Evolutionary conservation across 495 filamentous ascomycete species (phyloP).

Genomic region (Neurospora sp.): DNA sequence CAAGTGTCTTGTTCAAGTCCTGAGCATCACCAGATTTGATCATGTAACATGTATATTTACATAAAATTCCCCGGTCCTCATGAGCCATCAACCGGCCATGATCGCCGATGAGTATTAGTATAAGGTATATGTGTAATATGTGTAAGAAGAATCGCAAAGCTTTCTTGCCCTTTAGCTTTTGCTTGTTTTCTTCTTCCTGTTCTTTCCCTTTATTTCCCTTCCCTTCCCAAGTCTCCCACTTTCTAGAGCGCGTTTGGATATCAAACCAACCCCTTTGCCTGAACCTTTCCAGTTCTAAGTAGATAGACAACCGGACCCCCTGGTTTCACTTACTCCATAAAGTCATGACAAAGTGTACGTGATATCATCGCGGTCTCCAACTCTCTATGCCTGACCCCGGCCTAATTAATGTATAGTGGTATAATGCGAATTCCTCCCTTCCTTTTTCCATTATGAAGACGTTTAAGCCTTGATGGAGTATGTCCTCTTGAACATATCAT

Average conservation of each 20-base stretch:
- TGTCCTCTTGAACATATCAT: constrained; percentile 89
- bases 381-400: neutral
- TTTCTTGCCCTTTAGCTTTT: neutral
- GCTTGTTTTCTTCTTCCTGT: neutral
- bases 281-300: neutral
- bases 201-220: neutral
- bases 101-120: neutral
- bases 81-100: neutral
- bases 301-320: neutral
- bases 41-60: neutral
- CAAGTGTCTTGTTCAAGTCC: neutral
- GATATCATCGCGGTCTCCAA: neutral
- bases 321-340: neutral
- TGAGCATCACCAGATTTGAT: too few species aligned
- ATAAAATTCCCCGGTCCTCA: neutral
- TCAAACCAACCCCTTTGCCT: neutral
- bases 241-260: neutral
- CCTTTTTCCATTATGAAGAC: neutral
- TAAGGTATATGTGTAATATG: neutral
- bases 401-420: constrained; percentile 1
- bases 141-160: neutral
- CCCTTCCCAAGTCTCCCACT: neutral
- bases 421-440: neutral
- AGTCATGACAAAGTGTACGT: neutral
- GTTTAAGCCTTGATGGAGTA: constrained; percentile 80